Evolutionary conservation across 2,329 filamentous ascomycete genomes (phyloP).

Genomic region (Colletotrichum noveboracense): DNA sequence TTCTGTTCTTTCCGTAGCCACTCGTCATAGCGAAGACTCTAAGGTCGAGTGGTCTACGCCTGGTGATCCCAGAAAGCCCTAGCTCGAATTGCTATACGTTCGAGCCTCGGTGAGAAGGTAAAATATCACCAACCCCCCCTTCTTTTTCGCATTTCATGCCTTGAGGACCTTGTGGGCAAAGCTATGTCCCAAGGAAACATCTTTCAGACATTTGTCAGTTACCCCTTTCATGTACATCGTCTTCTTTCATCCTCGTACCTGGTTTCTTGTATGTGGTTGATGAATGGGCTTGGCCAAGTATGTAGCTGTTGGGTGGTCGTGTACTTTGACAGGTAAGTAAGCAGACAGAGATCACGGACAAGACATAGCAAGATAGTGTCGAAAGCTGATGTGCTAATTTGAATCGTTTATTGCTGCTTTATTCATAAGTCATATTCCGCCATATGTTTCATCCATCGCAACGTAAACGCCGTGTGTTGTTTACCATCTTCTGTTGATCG

Average conservation of each 20-base stretch:
- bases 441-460: neutral
- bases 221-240: neutral
- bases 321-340: neutral
- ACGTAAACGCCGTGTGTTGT: fast-evolving
- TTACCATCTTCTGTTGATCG: neutral
- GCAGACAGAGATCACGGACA: neutral
- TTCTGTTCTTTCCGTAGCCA: neutral
- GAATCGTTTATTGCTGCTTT: neutral
- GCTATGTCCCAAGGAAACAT: neutral
- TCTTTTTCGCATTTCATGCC: neutral
- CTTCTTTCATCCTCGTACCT: neutral
- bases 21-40: neutral
- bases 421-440: neutral
- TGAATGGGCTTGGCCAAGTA: neutral
- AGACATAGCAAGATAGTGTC: neutral
- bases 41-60: neutral
- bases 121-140: neutral
- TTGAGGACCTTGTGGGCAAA: neutral
- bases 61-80: neutral
- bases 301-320: neutral
- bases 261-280: neutral
- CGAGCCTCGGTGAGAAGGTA: neutral
- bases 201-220: neutral
- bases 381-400: neutral
- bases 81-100: neutral